Conservation (phyloP, 73 alveolate genomes). For the Symbiodinium natans region DNA sequence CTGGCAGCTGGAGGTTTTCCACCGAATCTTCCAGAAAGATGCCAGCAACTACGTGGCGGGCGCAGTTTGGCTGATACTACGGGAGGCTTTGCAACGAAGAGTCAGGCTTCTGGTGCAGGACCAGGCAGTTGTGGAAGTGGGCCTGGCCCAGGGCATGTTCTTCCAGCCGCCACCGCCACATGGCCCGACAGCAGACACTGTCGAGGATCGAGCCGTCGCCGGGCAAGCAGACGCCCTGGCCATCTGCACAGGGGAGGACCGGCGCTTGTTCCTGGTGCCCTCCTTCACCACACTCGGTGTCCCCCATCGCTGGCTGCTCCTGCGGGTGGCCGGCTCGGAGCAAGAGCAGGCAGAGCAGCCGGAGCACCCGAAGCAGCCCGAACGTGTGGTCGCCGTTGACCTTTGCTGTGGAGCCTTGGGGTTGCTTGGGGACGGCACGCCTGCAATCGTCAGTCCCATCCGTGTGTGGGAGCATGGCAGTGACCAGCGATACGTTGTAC, state of each 20-base stretch:
- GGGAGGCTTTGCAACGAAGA: not conserved
- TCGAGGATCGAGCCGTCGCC: not conserved
- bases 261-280: conserved; percentile 39
- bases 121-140: not conserved
- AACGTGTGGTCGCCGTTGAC: no score
- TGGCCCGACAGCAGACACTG: conserved; percentile 19
- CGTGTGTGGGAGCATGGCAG: not conserved
- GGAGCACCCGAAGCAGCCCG: no score
- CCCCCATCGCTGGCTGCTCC: conserved; percentile 33
- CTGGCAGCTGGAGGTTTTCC: conserved; percentile 68
- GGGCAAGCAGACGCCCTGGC: conserved; percentile 20
- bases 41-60: conserved; percentile 75
- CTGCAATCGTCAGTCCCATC: no score
- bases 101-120: not conserved
- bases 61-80: not conserved
- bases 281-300: conserved; percentile 50
- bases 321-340: conserved; percentile 5
- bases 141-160: conserved; percentile 54
- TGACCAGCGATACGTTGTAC: not conserved
- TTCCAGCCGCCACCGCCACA: not conserved
- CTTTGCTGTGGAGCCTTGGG: conserved; percentile 9
- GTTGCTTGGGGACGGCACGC: not conserved
- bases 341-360: not conserved
- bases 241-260: conserved; percentile 71
- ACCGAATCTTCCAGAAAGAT: conserved; percentile 61